Base-by-base conservation (phyloP, 192 early-diverging fungal species). In the Linnemannia exigua region DNA sequence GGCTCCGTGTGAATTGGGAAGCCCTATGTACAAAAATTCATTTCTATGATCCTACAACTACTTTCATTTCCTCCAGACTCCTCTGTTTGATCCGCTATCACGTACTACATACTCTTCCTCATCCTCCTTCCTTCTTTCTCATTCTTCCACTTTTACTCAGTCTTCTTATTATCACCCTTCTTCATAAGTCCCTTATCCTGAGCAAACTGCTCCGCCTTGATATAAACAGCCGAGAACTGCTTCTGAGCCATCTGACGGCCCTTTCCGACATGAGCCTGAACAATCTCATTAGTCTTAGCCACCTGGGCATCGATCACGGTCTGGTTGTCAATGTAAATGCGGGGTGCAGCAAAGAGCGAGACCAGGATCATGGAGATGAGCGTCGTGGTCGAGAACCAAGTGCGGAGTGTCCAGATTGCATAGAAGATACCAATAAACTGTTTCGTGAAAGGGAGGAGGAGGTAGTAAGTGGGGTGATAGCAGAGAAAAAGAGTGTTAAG, bases 381-480 rank as follows among this genome's bases (percentile, higher is more conserved):
- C 0, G 84, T 80, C 3, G 84, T 86, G 31, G 79, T 86, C 11
- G 84, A 76, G 70, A 86, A 86, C 84, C 84, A 86, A 33, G 74
- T 86, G 36, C 84, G 84, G 20, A 86, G 84, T 38, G 84, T 86
- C 84, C 84, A 86, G 75, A 86, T 38, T 19, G 61, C 63, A 22
- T 86, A 86, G 48, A 79, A 86, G 51, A 80, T 76, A 19, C 74
- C 84, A 25, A 86, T 86, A 50, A 52, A 86, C 84, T 84, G 33
- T 22, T 25, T 52, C 3, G 31, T 31, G 8, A 38, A 7, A n/a
- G n/a, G 14, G n/a, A 44, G 6, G 19, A 54, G 36, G 17, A 44
- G 63, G 12, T 22, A 28, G 67, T 48, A 11, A 37, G 2, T 4
- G 20, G 0, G 61, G 1, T 22, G 11, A 58, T 9, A 22, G 50